A percentile compares a stretch with the other conserved stretches of the same genome.
phyloP scores from a whole-genome alignment of 441 rosid species.

The Bocquillonia castaneifolia region DNA sequence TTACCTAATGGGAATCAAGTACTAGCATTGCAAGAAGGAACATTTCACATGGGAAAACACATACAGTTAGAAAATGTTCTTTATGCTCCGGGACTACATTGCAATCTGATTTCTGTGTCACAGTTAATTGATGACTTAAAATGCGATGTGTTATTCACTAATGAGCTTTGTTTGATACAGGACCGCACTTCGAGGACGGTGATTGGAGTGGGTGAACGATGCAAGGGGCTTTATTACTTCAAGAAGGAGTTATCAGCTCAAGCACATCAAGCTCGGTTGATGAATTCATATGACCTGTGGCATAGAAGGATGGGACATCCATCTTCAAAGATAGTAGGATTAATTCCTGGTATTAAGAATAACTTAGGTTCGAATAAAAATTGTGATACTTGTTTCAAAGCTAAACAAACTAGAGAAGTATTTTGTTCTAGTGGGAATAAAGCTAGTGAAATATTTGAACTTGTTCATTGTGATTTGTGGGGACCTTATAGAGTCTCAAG shows the following conservation, averaged over 20 bases:
- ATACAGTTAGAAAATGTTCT: background rate
- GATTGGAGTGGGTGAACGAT: background rate
- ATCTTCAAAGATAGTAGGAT: background rate
- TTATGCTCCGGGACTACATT: background rate
- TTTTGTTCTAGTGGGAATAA: background rate
- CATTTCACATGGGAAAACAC: background rate
- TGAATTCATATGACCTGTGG: background rate
- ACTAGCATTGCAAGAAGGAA: background rate
- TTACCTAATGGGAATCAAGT: background rate
- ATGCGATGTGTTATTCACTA: background rate
- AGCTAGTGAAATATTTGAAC: background rate
- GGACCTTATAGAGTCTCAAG: background rate
- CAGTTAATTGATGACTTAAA: background rate
- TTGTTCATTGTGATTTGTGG: background rate
- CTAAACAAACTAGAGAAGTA: background rate
- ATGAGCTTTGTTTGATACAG: background rate
- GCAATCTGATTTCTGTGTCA: background rate
- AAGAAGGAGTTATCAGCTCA: background rate
- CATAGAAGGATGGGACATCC: background rate
- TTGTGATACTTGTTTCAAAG: background rate
- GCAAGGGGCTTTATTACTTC: background rate
- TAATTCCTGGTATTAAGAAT: background rate
- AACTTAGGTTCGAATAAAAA: too few relatives aligned
- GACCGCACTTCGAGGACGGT: background rate
- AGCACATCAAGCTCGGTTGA: background rate